phyloP scores from a whole-genome alignment of 2,329 filamentous ascomycete species.

The Karstenula rhodostoma region DNA sequence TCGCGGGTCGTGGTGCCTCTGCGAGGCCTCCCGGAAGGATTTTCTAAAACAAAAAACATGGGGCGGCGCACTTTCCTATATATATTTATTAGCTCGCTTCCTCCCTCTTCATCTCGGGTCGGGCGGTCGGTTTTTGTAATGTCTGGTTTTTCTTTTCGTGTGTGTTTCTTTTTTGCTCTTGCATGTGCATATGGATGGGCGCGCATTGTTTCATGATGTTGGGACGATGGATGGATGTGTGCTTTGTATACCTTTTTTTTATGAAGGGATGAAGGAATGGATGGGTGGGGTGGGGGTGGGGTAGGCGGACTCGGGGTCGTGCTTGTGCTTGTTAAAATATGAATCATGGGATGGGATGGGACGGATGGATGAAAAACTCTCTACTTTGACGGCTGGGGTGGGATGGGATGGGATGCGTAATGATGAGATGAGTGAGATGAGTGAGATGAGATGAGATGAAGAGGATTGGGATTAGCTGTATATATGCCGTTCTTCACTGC shows the following conservation, averaged over 20 bases:
- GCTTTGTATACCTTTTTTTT: slow-evolving; percentile 15
- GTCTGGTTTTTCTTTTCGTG: background rate
- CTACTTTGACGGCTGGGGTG: background rate
- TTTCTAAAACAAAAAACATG: background rate
- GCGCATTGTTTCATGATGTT: slow-evolving; percentile 1
- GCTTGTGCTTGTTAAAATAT: background rate
- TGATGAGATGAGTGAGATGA: background rate
- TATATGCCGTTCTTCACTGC: no score
- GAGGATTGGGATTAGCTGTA: no score
- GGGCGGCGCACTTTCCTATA: background rate
- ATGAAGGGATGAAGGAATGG: background rate
- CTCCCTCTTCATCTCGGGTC: background rate
- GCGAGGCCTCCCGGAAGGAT: background rate
- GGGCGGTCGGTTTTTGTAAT: background rate
- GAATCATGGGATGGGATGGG: no score
- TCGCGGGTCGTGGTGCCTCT: background rate
- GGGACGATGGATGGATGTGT: background rate
- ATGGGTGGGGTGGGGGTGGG: background rate
- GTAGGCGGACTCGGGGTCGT: background rate
- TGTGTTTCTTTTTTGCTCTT: slow-evolving; percentile 2
- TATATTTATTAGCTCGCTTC: background rate
- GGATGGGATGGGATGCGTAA: background rate
- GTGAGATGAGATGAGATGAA: background rate
- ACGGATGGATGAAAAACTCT: background rate
- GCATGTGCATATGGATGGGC: background rate